A percentile compares a stretch with the other conserved stretches of the same genome.
Conservation (phyloP, 2,329 filamentous ascomycete genomes). For the Trichoderma brevicompactum region DNA sequence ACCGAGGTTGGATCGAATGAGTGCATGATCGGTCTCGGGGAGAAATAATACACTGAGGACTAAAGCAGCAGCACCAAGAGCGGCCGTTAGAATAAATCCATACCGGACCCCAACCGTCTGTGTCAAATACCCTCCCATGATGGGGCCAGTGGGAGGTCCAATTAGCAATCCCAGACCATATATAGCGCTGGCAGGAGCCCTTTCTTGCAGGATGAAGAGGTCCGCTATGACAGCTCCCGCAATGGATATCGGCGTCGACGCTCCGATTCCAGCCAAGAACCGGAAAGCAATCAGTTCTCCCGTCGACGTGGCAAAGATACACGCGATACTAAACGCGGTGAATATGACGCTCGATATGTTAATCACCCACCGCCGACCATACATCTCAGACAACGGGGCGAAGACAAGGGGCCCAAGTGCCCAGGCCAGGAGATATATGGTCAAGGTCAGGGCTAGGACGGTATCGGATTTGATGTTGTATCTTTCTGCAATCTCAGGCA, state of each 20-base stretch:
- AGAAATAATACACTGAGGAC: constrained; percentile 42
- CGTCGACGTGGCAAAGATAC: constrained; percentile 48
- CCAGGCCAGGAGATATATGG: constrained; percentile 21
- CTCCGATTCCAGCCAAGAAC: constrained; percentile 51
- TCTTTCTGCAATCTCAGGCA: constrained; percentile 9
- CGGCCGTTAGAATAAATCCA: constrained; percentile 50
- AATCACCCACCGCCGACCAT: constrained; percentile 49
- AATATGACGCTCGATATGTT: constrained; percentile 54
- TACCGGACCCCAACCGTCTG: constrained; percentile 40
- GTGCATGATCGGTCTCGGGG: constrained; percentile 39
- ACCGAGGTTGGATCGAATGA: neutral
- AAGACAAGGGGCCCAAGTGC: constrained; percentile 51
- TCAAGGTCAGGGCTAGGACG: constrained; percentile 12
- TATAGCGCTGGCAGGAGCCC: constrained; percentile 46
- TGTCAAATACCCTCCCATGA: constrained; percentile 53
- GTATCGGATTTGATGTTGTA: constrained; percentile 18
- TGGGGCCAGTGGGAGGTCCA: constrained; percentile 54
- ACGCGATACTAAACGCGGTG: constrained; percentile 61
- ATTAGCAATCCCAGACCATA: constrained; percentile 35
- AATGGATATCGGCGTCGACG: constrained; percentile 51
- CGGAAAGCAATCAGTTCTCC: constrained; percentile 52
- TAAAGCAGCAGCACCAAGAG: constrained; percentile 50
- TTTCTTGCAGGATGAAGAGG: constrained; percentile 49
- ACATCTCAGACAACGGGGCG: constrained; percentile 55
- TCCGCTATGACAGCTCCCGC: constrained; percentile 58